Evolutionary conservation across 2,329 filamentous ascomycete species (phyloP), one percentile per base, ranked within the genome.

Genomic region (Cytospora leucostoma): DNA sequence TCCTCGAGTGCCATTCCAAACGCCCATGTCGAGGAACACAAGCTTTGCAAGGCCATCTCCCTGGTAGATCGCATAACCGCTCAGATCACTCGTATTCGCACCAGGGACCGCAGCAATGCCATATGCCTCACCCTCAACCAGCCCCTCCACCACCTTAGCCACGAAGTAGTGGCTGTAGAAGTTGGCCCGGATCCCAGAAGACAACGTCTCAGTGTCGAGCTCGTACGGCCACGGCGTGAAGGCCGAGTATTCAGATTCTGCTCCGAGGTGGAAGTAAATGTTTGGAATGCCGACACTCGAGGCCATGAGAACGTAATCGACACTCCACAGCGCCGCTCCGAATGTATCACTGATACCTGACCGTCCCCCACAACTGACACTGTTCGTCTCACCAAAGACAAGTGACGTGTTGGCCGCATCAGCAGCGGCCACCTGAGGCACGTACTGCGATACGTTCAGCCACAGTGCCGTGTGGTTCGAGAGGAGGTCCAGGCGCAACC

Each of bases 321-420:
- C 71, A 58, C 74, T 74, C 80, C 80, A 83, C 8, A 83, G 76
- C 19, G 76, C 80, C 8, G 79, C 79, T 56, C 80, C 80, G 64
- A 80, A 80, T 0, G 78, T 80, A 63, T 81, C 79, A 51, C 73
- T 74, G 54, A 81, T 74, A 12, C 80, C 79, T 17, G 72, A 71
- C 5, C 70, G 70, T 56, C 76, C 76, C 19, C 73, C 71, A 67
- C 76, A 76, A 54, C 72, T 74, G n/a, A 76, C 70, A 15, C 74
- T 77, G 69, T 82, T 81, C 1, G 79, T 81, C 72, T 82, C 80
- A 33, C 79, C 80, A 67, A 82, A 75, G 37, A 81, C 72, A 44
- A 78, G 72, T 0, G 73, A 68, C 50, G 76, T 76, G 40, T 76
- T 74, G 32, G 74, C 70, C 0, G 67, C 68, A 27, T 71, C 69